Percentiles rank a stretch among this genome's conserved stretches.
Conservation (phyloP, 768 basidiomycete genomes). For the Kwoniella sp. region DNA sequence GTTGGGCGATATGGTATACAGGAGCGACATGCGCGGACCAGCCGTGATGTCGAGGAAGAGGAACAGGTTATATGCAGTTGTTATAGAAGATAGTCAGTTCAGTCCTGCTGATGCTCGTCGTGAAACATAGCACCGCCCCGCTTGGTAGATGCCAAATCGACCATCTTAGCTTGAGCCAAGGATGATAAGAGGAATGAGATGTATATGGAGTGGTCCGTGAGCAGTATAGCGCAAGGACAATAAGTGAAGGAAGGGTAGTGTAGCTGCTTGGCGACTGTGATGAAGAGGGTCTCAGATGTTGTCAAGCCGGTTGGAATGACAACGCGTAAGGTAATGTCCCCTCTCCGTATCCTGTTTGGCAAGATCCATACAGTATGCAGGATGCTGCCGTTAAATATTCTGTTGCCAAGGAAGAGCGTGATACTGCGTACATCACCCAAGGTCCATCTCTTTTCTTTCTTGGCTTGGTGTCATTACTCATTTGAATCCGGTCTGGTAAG, state of each 20-base stretch:
- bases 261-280: background rate
- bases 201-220: background rate
- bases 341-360: too few species aligned
- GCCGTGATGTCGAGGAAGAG: background rate
- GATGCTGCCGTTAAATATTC: too few species aligned
- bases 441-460: too few species aligned
- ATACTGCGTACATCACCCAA: too few species aligned
- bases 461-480: too few species aligned
- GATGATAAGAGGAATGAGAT: background rate
- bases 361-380: too few species aligned
- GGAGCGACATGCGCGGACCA: background rate
- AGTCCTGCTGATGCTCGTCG: background rate
- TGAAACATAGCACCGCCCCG: background rate
- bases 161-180: background rate
- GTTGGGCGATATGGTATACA: background rate
- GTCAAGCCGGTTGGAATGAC: slow-evolving; percentile 3
- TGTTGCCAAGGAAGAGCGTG: background rate
- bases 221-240: background rate
- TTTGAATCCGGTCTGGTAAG: too few species aligned
- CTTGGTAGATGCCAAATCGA: background rate
- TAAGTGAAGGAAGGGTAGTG: background rate
- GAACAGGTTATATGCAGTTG: background rate
- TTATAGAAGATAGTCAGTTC: background rate
- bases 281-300: background rate
- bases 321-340: background rate